Conservation (phyloP, 805 yeast genomes). For the Suhomyces emberorum region DNA sequence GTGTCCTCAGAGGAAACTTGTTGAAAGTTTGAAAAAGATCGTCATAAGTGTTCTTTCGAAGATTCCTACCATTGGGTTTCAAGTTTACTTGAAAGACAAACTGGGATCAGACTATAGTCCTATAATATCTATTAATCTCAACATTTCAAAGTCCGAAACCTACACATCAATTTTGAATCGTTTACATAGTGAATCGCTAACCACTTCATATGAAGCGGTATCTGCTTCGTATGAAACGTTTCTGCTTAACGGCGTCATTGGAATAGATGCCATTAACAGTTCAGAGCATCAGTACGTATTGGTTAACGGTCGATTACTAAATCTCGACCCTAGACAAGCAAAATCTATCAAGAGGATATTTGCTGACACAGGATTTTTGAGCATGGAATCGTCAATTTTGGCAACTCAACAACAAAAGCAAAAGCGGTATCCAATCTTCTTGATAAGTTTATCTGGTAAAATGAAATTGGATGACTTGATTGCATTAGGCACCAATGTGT, state of each 20-base stretch:
- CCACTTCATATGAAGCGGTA: conserved; percentile 21
- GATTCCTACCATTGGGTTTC: conserved; percentile 19
- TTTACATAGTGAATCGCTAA: conserved; percentile 27
- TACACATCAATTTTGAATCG: conserved; percentile 8
- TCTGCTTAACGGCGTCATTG: conserved; percentile 37
- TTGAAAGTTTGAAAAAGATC: conserved; percentile 25
- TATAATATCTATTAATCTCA: not conserved
- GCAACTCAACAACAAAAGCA: conserved; percentile 19
- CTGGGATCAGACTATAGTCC: no score
- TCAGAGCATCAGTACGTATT: conserved; percentile 44
- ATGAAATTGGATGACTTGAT: conserved; percentile 30
- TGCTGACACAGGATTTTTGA: conserved; percentile 15
- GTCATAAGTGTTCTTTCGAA: conserved; percentile 27
- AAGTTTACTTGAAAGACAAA: conserved; percentile 8
- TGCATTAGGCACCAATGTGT: conserved; percentile 29
- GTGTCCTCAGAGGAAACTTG: conserved; percentile 16
- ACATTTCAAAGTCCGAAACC: not conserved
- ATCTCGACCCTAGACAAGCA: conserved; percentile 9
- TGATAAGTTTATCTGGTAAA: conserved; percentile 30
- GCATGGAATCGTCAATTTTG: conserved; percentile 1
- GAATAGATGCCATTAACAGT: conserved; percentile 30
- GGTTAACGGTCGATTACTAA: conserved; percentile 39
- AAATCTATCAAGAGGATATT: conserved; percentile 22
- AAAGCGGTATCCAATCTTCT: conserved; percentile 37
- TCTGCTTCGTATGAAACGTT: conserved; percentile 23